phyloP scores from a whole-genome alignment of 495 filamentous ascomycete genomes.

The Antarctomyces pellizariae region DNA sequence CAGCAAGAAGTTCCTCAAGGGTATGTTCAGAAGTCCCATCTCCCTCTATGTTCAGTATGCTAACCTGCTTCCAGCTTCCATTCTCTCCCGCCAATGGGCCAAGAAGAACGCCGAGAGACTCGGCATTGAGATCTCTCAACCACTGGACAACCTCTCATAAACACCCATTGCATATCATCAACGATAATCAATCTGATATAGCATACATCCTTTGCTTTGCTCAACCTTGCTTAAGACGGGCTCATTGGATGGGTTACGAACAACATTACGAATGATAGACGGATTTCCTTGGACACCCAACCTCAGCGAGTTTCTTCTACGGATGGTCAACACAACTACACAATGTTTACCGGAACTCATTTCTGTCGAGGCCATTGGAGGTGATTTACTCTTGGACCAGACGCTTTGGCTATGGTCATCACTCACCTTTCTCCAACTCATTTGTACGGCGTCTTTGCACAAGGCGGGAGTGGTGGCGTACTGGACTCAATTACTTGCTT shows the following conservation, averaged over 20 bases:
- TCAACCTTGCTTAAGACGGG: constrained; percentile 10
- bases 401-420: too few species aligned
- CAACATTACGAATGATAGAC: constrained; percentile 12
- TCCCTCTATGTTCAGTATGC: constrained; percentile 1
- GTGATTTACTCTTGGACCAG: too few species aligned
- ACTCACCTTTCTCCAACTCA: too few species aligned
- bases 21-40: too few species aligned
- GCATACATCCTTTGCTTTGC: constrained; percentile 7
- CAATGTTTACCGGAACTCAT: too few species aligned
- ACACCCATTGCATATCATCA: constrained; percentile 3
- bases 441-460: too few species aligned
- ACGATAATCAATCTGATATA: constrained; percentile 7
- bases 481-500: too few species aligned
- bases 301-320: too few species aligned
- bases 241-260: constrained; percentile 15
- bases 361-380: too few species aligned
- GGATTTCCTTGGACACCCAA: too few species aligned
- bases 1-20: constrained; percentile 94
- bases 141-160: constrained; percentile 10
- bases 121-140: constrained; percentile 15
- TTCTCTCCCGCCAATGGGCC: constrained; percentile 77
- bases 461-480: too few species aligned
- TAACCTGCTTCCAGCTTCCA: constrained; percentile 41
- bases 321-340: too few species aligned
- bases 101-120: constrained; percentile 40